Evolutionary conservation across 78 protist species (phyloP).

Genomic region (Monocercomonoides exilis): DNA sequence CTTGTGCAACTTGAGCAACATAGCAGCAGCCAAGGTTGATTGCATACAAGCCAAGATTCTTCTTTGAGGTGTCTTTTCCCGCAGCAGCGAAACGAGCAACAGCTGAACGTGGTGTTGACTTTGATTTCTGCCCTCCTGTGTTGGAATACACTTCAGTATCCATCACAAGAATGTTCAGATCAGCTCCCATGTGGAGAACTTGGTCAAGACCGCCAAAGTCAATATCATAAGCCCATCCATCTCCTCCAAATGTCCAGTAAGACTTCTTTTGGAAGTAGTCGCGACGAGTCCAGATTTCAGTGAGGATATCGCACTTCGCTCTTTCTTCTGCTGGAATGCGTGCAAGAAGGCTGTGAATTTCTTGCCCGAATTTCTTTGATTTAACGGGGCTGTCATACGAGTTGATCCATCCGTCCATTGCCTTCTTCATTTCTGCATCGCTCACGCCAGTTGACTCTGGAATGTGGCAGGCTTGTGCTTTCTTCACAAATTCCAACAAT

Average conservation of each 20-base stretch:
- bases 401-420: not conserved
- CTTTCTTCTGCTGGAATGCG: not conserved
- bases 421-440: not conserved
- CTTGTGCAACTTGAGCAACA: conserved; percentile 62
- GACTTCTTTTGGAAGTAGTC: conserved; percentile 15
- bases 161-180: conserved; percentile 56
- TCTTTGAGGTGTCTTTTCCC: conserved; percentile 45
- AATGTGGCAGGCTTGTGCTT: not conserved
- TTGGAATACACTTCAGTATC: conserved; percentile 65
- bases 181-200: conserved; percentile 58
- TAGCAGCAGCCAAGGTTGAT: conserved; percentile 63
- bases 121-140: conserved; percentile 54
- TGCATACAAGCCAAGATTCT: conserved; percentile 63
- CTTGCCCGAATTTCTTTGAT: not conserved
- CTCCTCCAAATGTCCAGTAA: conserved; percentile 64
- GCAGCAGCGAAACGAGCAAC: conserved; percentile 46
- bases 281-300: not conserved
- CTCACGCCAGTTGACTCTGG: not conserved
- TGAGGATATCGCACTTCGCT: not conserved
- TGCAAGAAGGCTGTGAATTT: not conserved
- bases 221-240: conserved; percentile 73
- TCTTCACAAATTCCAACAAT: not conserved
- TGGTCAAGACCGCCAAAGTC: conserved; percentile 66
- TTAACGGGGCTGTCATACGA: not conserved
- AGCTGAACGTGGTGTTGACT: conserved; percentile 41